Conservation (phyloP, 2,329 filamentous ascomycete genomes). For the Hypoxylon sp. region DNA sequence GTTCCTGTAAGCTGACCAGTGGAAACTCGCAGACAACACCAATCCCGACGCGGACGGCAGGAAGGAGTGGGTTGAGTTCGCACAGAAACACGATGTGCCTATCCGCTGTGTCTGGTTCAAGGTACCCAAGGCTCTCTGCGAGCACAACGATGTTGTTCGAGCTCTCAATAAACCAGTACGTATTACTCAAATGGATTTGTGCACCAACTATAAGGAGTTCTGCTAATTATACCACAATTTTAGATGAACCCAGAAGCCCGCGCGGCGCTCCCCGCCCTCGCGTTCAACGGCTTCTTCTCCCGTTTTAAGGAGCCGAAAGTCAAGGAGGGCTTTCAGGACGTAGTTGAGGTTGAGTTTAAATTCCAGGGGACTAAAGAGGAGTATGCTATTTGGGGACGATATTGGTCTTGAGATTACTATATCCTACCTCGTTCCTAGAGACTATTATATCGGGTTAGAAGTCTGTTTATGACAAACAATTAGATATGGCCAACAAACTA, state of each 20-base stretch:
- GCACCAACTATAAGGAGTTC: not conserved
- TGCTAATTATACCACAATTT: conserved; percentile 3
- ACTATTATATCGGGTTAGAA: not conserved
- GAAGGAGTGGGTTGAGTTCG: conserved; percentile 82
- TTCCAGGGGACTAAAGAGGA: conserved; percentile 80
- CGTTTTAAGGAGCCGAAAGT: conserved; percentile 80
- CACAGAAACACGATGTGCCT: conserved; percentile 77
- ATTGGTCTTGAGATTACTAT: conserved; percentile 74
- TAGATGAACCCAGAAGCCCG: conserved; percentile 88
- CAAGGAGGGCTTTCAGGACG: conserved; percentile 87
- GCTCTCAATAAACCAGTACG: conserved; percentile 70
- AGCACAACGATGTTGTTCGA: conserved; percentile 91
- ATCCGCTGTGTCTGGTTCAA: conserved; percentile 91
- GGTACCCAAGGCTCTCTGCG: conserved; percentile 75
- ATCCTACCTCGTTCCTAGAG: not conserved
- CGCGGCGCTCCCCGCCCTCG: conserved; percentile 79
- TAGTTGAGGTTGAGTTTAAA: conserved; percentile 81
- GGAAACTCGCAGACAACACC: conserved; percentile 81
- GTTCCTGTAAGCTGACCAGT: conserved; percentile 1
- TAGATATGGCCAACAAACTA: not conserved
- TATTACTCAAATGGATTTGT: conserved; percentile 20
- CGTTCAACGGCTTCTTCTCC: conserved; percentile 82
- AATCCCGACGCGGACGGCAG: conserved; percentile 86
- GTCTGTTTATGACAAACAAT: not conserved
- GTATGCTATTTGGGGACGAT: conserved; percentile 79